phyloP scores from a whole-genome alignment of 306 rosid genomes.

The Cucurbita moschata region DNA sequence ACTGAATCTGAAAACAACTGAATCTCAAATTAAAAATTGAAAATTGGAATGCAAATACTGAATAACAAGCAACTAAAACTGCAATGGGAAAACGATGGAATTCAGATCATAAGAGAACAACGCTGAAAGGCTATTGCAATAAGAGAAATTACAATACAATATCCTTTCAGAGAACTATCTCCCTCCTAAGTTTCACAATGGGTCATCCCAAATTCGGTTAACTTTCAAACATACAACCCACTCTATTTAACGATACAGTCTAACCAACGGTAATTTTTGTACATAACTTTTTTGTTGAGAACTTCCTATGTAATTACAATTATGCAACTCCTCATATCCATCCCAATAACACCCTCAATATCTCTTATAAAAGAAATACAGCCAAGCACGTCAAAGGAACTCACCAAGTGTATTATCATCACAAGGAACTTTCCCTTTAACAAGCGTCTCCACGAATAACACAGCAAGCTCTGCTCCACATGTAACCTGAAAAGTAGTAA shows the following conservation, averaged over 20 bases:
- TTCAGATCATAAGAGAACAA: not conserved
- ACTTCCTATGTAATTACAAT: not conserved
- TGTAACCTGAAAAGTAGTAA: slow-evolving; percentile 45
- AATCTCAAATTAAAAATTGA: not conserved
- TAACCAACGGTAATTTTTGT: not conserved
- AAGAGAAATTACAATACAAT: not conserved
- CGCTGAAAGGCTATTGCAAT: not conserved
- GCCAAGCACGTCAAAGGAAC: slow-evolving; percentile 13
- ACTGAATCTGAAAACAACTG: not conserved
- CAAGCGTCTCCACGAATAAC: slow-evolving; percentile 71
- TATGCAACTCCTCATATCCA: not conserved
- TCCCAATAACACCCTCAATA: not conserved
- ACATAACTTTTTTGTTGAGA: not conserved
- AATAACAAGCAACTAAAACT: not conserved
- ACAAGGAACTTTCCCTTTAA: slow-evolving; percentile 63
- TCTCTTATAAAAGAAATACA: not conserved
- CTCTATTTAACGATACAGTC: not conserved
- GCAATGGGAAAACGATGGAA: not conserved
- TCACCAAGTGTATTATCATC: slow-evolving; percentile 54
- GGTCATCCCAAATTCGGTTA: not conserved
- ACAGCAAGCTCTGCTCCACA: slow-evolving; percentile 96
- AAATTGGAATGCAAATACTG: not conserved
- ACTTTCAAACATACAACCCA: not conserved
- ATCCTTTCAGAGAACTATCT: not conserved
- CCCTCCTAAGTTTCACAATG: not conserved